phyloP scores from a whole-genome alignment of 2,329 filamentous ascomycete species.

The Colletotrichum salicis region DNA sequence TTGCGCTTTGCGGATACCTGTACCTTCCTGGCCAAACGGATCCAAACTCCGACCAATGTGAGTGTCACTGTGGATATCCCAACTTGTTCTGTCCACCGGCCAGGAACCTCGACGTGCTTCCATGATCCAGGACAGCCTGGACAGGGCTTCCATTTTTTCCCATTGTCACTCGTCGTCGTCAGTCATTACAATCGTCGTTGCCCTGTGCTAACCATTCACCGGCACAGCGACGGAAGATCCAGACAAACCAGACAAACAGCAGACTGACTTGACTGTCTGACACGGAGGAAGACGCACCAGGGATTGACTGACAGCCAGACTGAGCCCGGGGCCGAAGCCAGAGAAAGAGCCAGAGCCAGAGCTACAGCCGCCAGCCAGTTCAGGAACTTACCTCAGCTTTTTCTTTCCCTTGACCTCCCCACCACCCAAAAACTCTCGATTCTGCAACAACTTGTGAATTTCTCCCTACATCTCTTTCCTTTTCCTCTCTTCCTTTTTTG shows the following conservation, averaged over 20 bases:
- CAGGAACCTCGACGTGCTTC: neutral
- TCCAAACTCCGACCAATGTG: neutral
- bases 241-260: neutral
- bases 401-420: slow-evolving; percentile 1
- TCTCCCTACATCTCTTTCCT: neutral
- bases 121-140: neutral
- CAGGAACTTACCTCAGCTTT: slow-evolving; percentile 24
- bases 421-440: slow-evolving; percentile 17
- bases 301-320: neutral
- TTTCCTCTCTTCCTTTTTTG: slow-evolving; percentile 6
- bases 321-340: neutral
- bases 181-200: neutral
- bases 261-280: no score
- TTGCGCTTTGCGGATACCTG: neutral
- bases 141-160: neutral
- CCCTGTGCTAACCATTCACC: neutral
- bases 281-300: no score
- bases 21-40: neutral
- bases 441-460: slow-evolving; percentile 14
- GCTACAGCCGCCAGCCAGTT: slow-evolving; percentile 6
- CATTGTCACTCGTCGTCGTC: neutral
- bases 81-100: neutral
- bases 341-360: neutral
- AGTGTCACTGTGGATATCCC: slow-evolving; percentile 6
- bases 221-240: neutral